Conservation (phyloP, 805 yeast species). For the Naumovozyma castellii region DNA sequence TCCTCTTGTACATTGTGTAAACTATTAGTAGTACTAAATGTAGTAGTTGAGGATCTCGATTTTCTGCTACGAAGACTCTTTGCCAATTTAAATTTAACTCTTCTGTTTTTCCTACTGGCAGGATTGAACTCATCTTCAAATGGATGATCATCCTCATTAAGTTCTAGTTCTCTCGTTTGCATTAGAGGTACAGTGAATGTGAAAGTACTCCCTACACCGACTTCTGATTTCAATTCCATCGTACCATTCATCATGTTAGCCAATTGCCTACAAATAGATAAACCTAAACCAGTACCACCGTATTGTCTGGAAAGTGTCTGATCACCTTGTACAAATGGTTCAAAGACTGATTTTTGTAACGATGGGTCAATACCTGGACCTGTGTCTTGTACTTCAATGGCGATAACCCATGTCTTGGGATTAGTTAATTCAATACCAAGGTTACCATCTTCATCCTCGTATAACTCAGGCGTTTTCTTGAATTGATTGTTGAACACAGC, state of each 20-base stretch:
- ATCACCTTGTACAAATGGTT: constrained; percentile 96
- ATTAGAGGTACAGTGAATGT: constrained; percentile 68
- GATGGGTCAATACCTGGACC: constrained; percentile 91
- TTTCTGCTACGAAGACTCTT: constrained; percentile 14
- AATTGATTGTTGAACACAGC: constrained; percentile 37
- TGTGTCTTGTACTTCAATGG: constrained; percentile 70
- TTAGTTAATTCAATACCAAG: constrained; percentile 17
- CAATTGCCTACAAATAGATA: constrained; percentile 80
- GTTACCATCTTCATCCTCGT: constrained; percentile 18
- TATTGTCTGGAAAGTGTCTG: constrained; percentile 82
- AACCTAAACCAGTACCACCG: constrained; percentile 94
- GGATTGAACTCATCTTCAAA: constrained; percentile 64
- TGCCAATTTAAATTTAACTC: constrained; percentile 30
- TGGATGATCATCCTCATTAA: constrained; percentile 31
- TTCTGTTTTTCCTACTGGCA: constrained; percentile 41
- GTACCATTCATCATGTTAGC: constrained; percentile 89
- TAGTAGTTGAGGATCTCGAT: constrained; percentile 15
- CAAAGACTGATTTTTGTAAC: constrained; percentile 77
- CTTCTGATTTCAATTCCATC: constrained; percentile 57
- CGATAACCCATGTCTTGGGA: constrained; percentile 32
- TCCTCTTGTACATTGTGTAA: constrained; percentile 3
- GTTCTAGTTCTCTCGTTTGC: constrained; percentile 35
- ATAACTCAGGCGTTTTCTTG: constrained; percentile 20
- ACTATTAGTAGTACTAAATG: constrained; percentile 1
- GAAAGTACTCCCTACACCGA: constrained; percentile 80